Conservation (phyloP, 805 yeast genomes). For the Lipomyces kockii region DNA sequence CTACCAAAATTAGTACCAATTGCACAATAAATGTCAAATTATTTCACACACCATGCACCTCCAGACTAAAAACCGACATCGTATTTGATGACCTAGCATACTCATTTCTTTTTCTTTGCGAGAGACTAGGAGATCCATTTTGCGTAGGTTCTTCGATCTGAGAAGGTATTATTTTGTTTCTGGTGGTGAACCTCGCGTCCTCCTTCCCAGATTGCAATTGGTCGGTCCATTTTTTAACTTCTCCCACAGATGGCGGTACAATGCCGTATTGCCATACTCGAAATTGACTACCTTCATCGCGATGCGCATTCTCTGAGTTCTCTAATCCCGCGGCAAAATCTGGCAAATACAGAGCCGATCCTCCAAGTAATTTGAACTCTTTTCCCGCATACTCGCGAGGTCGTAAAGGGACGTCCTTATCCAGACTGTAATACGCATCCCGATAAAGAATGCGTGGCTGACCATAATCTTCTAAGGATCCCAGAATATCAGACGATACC, state of each 20-base stretch:
- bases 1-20: neutral
- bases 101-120: slow-evolving; percentile 43
- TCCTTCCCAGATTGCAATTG: neutral
- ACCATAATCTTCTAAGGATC: slow-evolving; percentile 56
- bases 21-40: neutral
- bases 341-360: slow-evolving; percentile 46
- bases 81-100: slow-evolving; percentile 33
- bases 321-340: slow-evolving; percentile 31
- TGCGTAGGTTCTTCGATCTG: slow-evolving; percentile 36
- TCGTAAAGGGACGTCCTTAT: slow-evolving; percentile 54
- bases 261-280: slow-evolving; percentile 47
- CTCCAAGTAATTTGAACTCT: slow-evolving; percentile 55
- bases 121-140: neutral
- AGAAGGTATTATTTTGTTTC: slow-evolving; percentile 29
- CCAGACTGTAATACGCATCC: slow-evolving; percentile 67
- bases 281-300: slow-evolving; percentile 12
- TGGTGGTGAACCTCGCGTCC: neutral
- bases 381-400: slow-evolving; percentile 73
- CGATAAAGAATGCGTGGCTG: slow-evolving; percentile 57
- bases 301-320: neutral
- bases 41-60: slow-evolving; percentile 56
- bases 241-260: slow-evolving; percentile 55
- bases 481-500: slow-evolving; percentile 45
- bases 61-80: slow-evolving; percentile 66
- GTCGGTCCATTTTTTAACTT: slow-evolving; percentile 48